phyloP scores from a whole-genome alignment of 495 filamentous ascomycete genomes.

The Aspergillus leporis region DNA sequence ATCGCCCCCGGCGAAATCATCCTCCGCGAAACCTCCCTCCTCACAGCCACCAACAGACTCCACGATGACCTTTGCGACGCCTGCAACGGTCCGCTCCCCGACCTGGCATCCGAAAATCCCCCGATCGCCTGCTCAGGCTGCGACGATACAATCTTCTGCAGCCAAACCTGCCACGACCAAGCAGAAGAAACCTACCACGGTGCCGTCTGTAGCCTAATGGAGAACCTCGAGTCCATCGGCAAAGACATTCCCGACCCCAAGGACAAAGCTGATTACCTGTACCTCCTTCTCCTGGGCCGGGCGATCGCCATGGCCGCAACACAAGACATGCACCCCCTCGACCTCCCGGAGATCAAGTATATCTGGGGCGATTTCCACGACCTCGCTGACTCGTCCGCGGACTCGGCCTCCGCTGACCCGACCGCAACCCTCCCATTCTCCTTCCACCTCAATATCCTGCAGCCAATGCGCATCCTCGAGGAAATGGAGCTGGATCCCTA shows the following conservation, averaged over 20 bases:
- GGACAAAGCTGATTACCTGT: constrained; percentile 74
- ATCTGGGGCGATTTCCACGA: constrained; percentile 85
- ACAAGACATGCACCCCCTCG: constrained; percentile 79
- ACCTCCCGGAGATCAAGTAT: constrained; percentile 81
- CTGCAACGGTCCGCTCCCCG: constrained; percentile 74
- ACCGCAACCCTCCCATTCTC: constrained; percentile 72
- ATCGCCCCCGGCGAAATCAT: constrained; percentile 76
- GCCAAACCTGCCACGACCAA: constrained; percentile 63
- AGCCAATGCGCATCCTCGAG: constrained; percentile 80
- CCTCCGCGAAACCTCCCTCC: constrained; percentile 72
- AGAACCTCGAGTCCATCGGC: constrained; percentile 73
- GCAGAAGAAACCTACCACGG: constrained; percentile 82
- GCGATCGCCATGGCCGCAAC: constrained; percentile 82
- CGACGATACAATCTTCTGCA: constrained; percentile 85
- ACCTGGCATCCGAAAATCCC: constrained; percentile 44
- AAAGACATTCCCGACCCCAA: constrained; percentile 69
- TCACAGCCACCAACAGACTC: constrained; percentile 80
- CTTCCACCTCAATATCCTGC: constrained; percentile 80
- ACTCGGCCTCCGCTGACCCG: not conserved
- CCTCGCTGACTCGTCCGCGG: constrained; percentile 17
- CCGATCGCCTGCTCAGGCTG: constrained; percentile 71
- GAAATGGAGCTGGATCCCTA: constrained; percentile 92
- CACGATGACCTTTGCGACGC: constrained; percentile 83
- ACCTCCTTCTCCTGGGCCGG: constrained; percentile 76
- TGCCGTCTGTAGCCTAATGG: constrained; percentile 75